Evolutionary conservation across 305 asterid species (phyloP).

Genomic region (Fraxinus angustifolia): DNA sequence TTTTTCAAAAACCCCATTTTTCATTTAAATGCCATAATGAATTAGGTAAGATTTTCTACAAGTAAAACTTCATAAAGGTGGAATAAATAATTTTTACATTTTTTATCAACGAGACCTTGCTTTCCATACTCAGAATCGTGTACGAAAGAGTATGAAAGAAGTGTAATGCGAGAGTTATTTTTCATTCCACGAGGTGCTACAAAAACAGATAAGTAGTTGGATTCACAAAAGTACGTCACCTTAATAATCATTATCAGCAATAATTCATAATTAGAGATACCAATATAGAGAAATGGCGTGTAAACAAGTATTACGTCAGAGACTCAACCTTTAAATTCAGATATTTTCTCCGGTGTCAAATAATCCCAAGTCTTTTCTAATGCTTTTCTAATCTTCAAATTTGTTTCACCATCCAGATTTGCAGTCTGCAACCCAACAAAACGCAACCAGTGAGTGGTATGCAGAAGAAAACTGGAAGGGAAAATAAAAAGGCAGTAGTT

Average conservation of each 20-base stretch:
- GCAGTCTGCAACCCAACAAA: constrained; percentile 69
- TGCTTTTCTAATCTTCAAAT: constrained; percentile 97
- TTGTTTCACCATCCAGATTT: constrained; percentile 99
- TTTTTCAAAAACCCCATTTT: background rate
- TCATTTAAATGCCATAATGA: background rate
- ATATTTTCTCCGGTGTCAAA: constrained; percentile 69
- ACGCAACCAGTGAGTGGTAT: constrained; percentile 20
- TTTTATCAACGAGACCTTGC: background rate
- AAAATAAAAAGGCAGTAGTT: constrained; percentile 8
- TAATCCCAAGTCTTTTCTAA: constrained; percentile 98
- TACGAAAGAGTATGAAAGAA: background rate
- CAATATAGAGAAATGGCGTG: background rate
- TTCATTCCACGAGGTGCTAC: background rate
- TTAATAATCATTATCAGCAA: background rate
- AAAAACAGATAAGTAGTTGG: background rate
- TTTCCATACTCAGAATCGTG: background rate
- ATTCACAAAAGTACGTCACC: background rate
- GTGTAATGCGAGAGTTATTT: background rate
- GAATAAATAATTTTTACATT: background rate
- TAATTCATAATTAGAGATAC: background rate
- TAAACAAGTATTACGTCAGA: constrained; percentile 23
- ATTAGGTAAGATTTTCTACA: background rate
- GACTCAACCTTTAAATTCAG: constrained; percentile 79
- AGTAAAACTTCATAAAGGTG: background rate
- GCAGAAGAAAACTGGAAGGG: constrained; percentile 3